phyloP scores from a whole-genome alignment of 2,329 filamentous ascomycete genomes.

The Fusarium fracticaudum region DNA sequence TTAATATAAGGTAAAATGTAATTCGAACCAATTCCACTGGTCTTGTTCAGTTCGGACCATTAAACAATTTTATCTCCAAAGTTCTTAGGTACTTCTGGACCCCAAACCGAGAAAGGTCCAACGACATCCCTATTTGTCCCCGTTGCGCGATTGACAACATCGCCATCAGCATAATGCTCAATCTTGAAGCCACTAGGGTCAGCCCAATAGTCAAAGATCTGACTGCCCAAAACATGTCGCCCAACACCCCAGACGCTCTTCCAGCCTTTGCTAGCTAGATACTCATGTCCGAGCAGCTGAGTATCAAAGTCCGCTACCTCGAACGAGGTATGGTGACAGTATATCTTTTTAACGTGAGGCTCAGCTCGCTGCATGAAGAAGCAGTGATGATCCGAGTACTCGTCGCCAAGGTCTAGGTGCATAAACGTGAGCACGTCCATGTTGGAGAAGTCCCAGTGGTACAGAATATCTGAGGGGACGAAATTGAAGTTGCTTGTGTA shows the following conservation, averaged over 20 bases:
- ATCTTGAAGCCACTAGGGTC: background rate
- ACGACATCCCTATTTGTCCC: background rate
- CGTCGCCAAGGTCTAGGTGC: background rate
- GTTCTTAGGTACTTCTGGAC: background rate
- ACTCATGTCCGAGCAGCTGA: background rate
- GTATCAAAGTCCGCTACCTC: background rate
- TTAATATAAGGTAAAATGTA: too few species aligned
- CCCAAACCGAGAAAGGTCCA: background rate
- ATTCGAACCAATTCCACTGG: too few species aligned
- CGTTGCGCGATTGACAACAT: background rate
- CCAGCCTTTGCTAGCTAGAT: background rate
- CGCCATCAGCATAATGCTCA: background rate
- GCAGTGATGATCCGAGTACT: background rate
- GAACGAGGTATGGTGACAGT: background rate
- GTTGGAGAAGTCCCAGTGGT: background rate
- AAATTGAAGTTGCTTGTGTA: background rate
- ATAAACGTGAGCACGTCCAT: background rate
- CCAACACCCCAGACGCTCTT: background rate
- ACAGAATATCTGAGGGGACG: background rate
- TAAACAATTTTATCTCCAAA: background rate
- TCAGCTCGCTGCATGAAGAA: background rate
- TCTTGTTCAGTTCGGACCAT: too few species aligned
- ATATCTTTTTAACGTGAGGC: background rate
- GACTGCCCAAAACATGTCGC: background rate
- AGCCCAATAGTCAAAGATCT: background rate